These are phyloP conservation scores for Malus hybrid DNA, from an alignment of 331 rosid species.

Conservation along the genomic window DNA sequence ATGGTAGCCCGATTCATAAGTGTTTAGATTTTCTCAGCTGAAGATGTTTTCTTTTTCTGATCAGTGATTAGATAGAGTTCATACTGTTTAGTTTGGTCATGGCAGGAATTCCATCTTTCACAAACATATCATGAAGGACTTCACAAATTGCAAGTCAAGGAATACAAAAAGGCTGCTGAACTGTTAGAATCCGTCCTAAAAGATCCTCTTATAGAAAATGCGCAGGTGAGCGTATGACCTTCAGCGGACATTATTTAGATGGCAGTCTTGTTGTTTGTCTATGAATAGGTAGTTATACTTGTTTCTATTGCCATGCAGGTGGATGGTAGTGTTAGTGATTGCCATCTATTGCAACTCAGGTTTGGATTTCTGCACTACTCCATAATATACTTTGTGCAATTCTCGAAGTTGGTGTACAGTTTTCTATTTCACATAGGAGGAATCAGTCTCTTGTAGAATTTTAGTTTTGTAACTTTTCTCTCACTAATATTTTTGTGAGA, in stretches of 20 bases:
- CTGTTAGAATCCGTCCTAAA: conserved; percentile 76
- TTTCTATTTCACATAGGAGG: background rate
- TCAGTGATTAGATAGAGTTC: background rate
- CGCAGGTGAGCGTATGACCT: conserved; percentile 35
- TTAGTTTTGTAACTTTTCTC: background rate
- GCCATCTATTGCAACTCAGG: conserved; percentile 94
- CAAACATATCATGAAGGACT: conserved; percentile 95
- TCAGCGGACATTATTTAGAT: background rate
- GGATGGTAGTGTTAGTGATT: conserved; percentile 66
- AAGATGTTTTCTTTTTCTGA: background rate
- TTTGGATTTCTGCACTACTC: conserved; percentile 18
- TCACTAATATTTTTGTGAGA: background rate
- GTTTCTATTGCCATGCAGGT: conserved; percentile 38
- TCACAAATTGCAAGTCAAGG: conserved; percentile 72
- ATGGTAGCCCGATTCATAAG: background rate
- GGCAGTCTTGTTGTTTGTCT: conserved; percentile 3
- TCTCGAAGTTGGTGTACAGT: background rate
- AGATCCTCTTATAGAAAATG: conserved; percentile 70
- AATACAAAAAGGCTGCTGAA: conserved; percentile 69
- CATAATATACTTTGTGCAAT: background rate
- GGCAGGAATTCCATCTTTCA: conserved; percentile 91
- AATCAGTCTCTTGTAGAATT: background rate
- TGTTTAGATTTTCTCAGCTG: background rate
- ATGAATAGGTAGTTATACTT: background rate
- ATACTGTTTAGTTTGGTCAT: background rate